Base-by-base conservation (phyloP, 208 protist species). In the Angomonas ambiguus region DNA sequence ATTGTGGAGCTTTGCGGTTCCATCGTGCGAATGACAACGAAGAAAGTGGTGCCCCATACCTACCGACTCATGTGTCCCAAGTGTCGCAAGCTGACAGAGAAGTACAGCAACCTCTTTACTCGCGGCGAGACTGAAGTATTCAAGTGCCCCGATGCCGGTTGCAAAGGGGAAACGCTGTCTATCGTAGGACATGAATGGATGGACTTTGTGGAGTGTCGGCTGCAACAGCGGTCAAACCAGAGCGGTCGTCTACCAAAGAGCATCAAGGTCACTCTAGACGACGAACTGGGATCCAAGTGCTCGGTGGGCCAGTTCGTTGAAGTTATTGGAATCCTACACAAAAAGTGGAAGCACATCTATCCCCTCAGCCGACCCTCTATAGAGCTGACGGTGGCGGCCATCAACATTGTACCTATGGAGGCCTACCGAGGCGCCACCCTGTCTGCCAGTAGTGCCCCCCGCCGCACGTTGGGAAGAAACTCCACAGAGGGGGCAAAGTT, bases 191-290 rank as follows among this genome's bases (percentile, higher is more conserved):
- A 92, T 53, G 76, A 84, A 5, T 93, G 84, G 85, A 93, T 95
- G 87, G 89, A 95, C 79, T 93, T 93, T 72, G 86, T 83, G 42
- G 86, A 95, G 77, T 93, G 89, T 63, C 85, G 86, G 0, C 82
- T 95, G 66, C 89, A 95, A 79, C 89, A 89, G 80, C 84, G 87
- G 42, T 84, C 83, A 24, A 84, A 83, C 59, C 74, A 83, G 60
- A 82, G 80, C 0, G 89, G 89, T 6, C 71, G 75, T 18, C 77
- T 95, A 30, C 89, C 89, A 2, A 85, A 85, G 55, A 92, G 77
- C 62, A 67, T 95, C 4, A 74, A 85, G 33, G 79, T 95, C 34
- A 91, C 84, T 5, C 76, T 95, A 18, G 89, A 95, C 51, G 87
- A 95, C 63, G 89, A 95, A 58, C 72, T 95, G 24, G 84, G 71